Conservation (phyloP, 1,139 yeast species). For the Meyerozyma athensensis region DNA sequence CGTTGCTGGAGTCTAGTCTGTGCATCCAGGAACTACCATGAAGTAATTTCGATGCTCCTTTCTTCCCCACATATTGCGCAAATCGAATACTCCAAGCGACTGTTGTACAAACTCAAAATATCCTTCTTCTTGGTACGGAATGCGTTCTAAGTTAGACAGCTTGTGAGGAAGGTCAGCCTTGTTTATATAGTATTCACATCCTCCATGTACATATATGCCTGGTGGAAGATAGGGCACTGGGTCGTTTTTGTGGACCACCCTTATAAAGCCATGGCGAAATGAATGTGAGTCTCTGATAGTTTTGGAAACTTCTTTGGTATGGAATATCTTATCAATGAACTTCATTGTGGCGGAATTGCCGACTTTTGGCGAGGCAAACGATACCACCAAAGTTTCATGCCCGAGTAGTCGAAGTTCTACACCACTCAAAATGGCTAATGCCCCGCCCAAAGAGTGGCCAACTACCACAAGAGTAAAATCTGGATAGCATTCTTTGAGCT, state of each 20-base stretch:
- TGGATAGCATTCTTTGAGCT: slow-evolving; percentile 30
- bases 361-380: slow-evolving; percentile 59
- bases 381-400: slow-evolving; percentile 46
- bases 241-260: slow-evolving; percentile 57
- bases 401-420: slow-evolving; percentile 53
- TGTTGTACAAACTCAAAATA: neutral
- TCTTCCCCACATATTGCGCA: neutral
- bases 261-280: slow-evolving; percentile 31
- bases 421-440: slow-evolving; percentile 57
- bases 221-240: slow-evolving; percentile 59
- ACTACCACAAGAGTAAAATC: slow-evolving; percentile 48
- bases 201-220: slow-evolving; percentile 41
- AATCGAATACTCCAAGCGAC: neutral
- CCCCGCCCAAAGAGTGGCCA: slow-evolving; percentile 77
- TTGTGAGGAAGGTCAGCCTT: slow-evolving; percentile 44
- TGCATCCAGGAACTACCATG: neutral
- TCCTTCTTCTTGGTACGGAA: neutral
- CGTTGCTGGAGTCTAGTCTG: slow-evolving; percentile 15
- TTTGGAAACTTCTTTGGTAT: slow-evolving; percentile 22
- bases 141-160: slow-evolving; percentile 26
- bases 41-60: slow-evolving; percentile 1
- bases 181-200: slow-evolving; percentile 44
- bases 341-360: slow-evolving; percentile 49
- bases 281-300: slow-evolving; percentile 10
- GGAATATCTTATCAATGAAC: slow-evolving; percentile 49